Percentiles rank a stretch among this genome's conserved stretches.
Evolutionary conservation across 495 filamentous ascomycete species (phyloP).

Genomic region (Talaromyces borbonicus): DNA sequence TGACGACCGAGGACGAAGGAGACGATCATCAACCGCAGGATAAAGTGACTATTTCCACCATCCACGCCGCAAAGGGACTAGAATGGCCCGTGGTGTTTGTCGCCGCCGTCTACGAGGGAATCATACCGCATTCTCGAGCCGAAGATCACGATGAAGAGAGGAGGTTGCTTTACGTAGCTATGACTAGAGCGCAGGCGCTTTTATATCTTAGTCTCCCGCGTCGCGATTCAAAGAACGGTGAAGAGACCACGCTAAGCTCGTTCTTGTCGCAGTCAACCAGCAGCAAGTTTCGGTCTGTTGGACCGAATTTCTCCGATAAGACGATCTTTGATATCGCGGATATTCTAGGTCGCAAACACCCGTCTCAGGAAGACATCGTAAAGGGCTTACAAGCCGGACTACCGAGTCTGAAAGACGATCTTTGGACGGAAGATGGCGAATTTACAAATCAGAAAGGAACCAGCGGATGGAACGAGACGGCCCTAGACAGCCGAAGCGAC

Average conservation of each 20-base stretch:
- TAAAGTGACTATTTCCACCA: constrained; percentile 87
- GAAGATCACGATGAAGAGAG: constrained; percentile 89
- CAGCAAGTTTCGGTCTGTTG: constrained; percentile 44
- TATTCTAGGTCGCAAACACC: constrained; percentile 50
- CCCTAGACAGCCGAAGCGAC: constrained; percentile 9
- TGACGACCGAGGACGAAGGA: constrained; percentile 46
- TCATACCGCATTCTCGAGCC: constrained; percentile 86
- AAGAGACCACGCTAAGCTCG: constrained; percentile 51
- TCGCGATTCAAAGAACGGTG: constrained; percentile 47
- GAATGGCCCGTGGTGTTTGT: constrained; percentile 98
- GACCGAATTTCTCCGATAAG: constrained; percentile 44
- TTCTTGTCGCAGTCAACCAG: constrained; percentile 48
- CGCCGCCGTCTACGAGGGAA: constrained; percentile 81
- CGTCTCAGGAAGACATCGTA: constrained; percentile 38
- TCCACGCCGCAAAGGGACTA: constrained; percentile 92
- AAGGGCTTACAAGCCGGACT: constrained; percentile 27
- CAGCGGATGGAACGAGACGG: constrained; percentile 19
- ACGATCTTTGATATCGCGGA: constrained; percentile 50
- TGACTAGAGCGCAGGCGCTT: constrained; percentile 87
- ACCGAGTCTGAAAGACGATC: constrained; percentile 49
- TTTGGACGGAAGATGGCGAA: constrained; percentile 52
- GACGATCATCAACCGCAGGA: constrained; percentile 36
- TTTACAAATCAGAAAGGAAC: constrained; percentile 30
- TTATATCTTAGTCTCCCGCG: constrained; percentile 84
- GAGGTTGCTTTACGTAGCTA: constrained; percentile 88